Evolutionary conservation across 2,329 filamentous ascomycete species (phyloP), one percentile per base, ranked within the genome.

Genomic region (Stachybotrys chlorohalonatus): DNA sequence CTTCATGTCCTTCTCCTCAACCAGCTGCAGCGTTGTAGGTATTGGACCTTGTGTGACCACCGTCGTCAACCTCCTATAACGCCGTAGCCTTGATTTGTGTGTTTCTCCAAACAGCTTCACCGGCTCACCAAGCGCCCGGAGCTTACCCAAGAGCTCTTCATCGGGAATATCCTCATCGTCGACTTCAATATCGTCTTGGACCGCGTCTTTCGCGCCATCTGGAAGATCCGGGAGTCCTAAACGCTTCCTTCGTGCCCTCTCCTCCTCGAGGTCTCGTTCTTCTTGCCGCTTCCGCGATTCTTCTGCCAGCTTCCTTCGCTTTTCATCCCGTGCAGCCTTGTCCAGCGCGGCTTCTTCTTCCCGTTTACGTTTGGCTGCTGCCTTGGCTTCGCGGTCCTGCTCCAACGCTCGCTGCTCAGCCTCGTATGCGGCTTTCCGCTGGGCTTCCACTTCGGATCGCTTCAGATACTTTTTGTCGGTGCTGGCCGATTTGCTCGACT

Each of bases 1-100:
- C 70, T 92, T 93, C 90, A 96, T 96, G 61, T 95, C 86, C 67
- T 85, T 84, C 72, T 95, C 92, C 7, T 87, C 83, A 2, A 97
- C 85, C 1, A 90, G 82, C 65, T 83, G 79, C 55, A 97, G 73
- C 7, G 84, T 91, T 16, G 93, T 97, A 2, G 91, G 90, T 65
- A 97, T 95, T 0, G 93, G 92, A 0, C 90, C 89, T 53, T 84
- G 78, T 6, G 82, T 86, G 60, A 89, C 70, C 49, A 81, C 74
- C n/a, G 75, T 77, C 47, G 73, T 76, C 65, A 92, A 74, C 58
- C 82, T 83, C 60, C 80, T 81, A 68, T 90, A 93, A 58, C 93
- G 81, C 62, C 82, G 80, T 56, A 95, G 68, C 50, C 87, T 80
- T 56, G 81, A 81, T 42, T 75, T 77, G 64, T 93, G 88, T 7